These are phyloP conservation scores for Aspergillus pseudotamarii DNA, from an alignment of 2,329 filamentous ascomycete species.

Conservation along the genomic window DNA sequence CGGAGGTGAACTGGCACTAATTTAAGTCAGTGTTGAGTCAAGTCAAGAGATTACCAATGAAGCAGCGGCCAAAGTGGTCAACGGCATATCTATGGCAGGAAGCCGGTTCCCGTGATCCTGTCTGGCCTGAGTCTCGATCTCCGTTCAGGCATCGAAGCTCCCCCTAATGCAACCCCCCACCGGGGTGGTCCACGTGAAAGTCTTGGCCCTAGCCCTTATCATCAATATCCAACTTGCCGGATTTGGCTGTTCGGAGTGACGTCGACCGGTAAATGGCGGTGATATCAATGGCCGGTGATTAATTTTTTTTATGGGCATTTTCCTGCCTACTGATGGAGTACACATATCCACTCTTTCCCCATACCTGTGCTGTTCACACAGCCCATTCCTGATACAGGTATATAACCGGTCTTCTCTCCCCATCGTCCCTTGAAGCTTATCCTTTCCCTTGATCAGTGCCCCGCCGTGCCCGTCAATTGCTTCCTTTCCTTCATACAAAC, in stretches of 20 bases:
- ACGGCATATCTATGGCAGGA: not conserved
- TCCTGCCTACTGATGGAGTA: slow-evolving; percentile 6
- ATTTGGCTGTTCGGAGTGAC: slow-evolving; percentile 27
- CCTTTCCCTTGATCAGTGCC: slow-evolving; percentile 5
- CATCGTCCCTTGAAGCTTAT: slow-evolving; percentile 5
- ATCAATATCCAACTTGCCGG: slow-evolving; percentile 14
- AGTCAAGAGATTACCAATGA: slow-evolving; percentile 1
- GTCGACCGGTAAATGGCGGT: slow-evolving; percentile 20
- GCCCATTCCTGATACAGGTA: not conserved
- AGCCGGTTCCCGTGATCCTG: slow-evolving; percentile 15
- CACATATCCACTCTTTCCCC: slow-evolving; percentile 8
- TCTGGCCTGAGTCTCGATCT: slow-evolving; percentile 1
- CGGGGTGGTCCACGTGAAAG: slow-evolving; percentile 17
- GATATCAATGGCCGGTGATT: slow-evolving; percentile 19
- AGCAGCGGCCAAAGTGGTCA: not conserved
- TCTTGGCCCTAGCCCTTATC: slow-evolving; percentile 29
- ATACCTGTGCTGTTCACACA: slow-evolving; percentile 11
- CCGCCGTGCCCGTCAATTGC: slow-evolving; percentile 3
- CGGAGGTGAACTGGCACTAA: slow-evolving; percentile 5
- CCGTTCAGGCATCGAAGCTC: slow-evolving; percentile 21
- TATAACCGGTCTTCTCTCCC: slow-evolving; percentile 8
- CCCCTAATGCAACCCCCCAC: not conserved
- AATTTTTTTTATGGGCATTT: slow-evolving; percentile 8
- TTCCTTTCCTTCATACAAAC: slow-evolving; percentile 3
- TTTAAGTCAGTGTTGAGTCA: not conserved